phyloP scores from a whole-genome alignment of 2,329 filamentous ascomycete species.

The Ceratocystiopsis sp. region DNA sequence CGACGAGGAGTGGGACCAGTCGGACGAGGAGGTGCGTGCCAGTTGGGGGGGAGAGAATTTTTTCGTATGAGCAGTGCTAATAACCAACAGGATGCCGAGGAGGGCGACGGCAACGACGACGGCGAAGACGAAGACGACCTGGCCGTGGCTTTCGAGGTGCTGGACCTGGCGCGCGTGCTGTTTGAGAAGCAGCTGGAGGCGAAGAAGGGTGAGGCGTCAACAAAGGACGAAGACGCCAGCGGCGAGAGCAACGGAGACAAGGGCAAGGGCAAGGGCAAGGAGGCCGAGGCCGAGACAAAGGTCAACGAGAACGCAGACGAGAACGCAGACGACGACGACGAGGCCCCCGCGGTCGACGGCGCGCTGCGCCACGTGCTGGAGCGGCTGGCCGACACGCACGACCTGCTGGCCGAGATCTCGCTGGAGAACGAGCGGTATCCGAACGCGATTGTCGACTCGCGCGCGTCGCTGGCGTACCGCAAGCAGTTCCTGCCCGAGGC shows the following conservation, averaged over 20 bases:
- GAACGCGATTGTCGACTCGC: slow-evolving; percentile 72
- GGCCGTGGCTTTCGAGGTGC: slow-evolving; percentile 65
- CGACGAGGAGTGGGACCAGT: slow-evolving; percentile 82
- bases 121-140: slow-evolving; percentile 57
- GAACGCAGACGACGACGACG: slow-evolving; percentile 16
- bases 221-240: neutral
- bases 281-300: slow-evolving; percentile 19
- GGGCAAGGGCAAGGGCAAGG: slow-evolving; percentile 10
- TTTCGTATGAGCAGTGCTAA: neutral
- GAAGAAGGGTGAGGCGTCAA: slow-evolving; percentile 19
- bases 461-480: slow-evolving; percentile 62
- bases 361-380: slow-evolving; percentile 52
- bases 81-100: slow-evolving; percentile 12
- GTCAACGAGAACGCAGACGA: slow-evolving; percentile 8
- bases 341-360: slow-evolving; percentile 14
- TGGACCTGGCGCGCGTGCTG: slow-evolving; percentile 59
- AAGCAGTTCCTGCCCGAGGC: slow-evolving; percentile 62
- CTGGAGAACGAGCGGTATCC: slow-evolving; percentile 83
- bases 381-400: slow-evolving; percentile 80
- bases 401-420: slow-evolving; percentile 90
- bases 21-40: slow-evolving; percentile 52
- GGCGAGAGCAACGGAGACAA: slow-evolving; percentile 8
- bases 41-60: no score
- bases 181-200: slow-evolving; percentile 38
- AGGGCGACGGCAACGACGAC: slow-evolving; percentile 24